Percentiles rank a stretch among this genome's conserved stretches.
These are phyloP conservation scores for Phialophora expanda DNA, from an alignment of 2,329 filamentous ascomycete genomes.

Conservation along the genomic window DNA sequence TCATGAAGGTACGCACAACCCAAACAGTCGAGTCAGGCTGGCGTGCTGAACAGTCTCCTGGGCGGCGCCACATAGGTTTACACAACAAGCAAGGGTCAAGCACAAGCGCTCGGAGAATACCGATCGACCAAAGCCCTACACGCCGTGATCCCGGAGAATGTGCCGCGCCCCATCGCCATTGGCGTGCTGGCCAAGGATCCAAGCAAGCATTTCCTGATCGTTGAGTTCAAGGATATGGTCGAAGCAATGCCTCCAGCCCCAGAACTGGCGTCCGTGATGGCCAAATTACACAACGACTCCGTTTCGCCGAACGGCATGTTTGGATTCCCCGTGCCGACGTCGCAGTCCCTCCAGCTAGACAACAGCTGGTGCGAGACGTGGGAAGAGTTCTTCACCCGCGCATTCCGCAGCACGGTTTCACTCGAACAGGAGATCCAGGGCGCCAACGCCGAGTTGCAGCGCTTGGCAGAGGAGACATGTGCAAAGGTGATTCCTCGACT, in stretches of 20 bases:
- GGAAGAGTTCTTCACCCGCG: conserved; percentile 38
- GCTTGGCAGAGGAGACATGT: conserved; percentile 29
- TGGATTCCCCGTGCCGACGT: conserved; percentile 39
- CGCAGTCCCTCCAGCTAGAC: not conserved
- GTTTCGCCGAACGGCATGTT: not conserved
- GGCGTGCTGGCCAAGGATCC: not conserved
- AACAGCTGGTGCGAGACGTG: conserved; percentile 25
- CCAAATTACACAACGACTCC: conserved; percentile 1
- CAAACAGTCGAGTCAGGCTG: too few species aligned
- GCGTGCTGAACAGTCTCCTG: too few species aligned
- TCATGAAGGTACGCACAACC: too few species aligned
- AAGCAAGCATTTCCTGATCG: conserved; percentile 2
- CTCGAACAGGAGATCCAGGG: conserved; percentile 31
- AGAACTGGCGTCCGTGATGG: not conserved
- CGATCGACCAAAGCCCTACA: not conserved
- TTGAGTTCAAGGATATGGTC: not conserved
- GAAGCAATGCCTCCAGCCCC: not conserved
- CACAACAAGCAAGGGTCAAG: not conserved
- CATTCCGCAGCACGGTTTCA: conserved; percentile 26
- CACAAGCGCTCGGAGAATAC: conserved; percentile 4
- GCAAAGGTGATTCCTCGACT: conserved; percentile 46
- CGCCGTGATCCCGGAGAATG: not conserved
- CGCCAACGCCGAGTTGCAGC: conserved; percentile 26
- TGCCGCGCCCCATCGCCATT: not conserved
- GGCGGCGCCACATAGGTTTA: not conserved